phyloP scores from a whole-genome alignment of 2,329 filamentous ascomycete species.

The Fusarium sp. region DNA sequence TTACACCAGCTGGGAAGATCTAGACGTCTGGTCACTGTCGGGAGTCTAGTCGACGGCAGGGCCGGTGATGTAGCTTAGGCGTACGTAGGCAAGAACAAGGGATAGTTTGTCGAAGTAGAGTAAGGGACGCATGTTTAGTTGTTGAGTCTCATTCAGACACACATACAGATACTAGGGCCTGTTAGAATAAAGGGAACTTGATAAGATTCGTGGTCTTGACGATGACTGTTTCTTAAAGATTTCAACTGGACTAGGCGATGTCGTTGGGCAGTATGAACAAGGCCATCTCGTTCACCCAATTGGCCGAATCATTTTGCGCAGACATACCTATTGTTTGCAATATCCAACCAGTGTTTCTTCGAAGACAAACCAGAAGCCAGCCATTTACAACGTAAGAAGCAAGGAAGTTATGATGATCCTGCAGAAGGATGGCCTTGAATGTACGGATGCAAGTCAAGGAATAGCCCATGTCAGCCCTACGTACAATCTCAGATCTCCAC shows the following conservation, averaged over 20 bases:
- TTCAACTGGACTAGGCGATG: too few species aligned
- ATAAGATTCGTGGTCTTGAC: too few species aligned
- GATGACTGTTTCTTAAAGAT: background rate
- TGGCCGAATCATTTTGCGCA: too few species aligned
- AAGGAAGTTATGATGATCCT: background rate
- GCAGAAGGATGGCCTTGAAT: background rate
- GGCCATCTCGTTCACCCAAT: too few species aligned
- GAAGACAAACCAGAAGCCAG: too few species aligned
- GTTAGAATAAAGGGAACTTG: background rate
- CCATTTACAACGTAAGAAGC: too few species aligned
- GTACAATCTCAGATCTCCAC: background rate
- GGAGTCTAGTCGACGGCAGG: constrained; percentile 29
- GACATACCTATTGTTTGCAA: too few species aligned
- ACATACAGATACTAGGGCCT: background rate
- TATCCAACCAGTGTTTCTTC: too few species aligned
- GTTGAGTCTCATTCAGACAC: background rate
- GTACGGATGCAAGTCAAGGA: background rate
- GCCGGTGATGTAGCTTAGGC: constrained; percentile 14
- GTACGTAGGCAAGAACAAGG: constrained; percentile 6
- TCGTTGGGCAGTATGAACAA: too few species aligned
- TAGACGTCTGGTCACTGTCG: constrained; percentile 20
- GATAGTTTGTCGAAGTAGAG: constrained; percentile 1
- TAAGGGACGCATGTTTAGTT: background rate
- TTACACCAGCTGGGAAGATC: constrained; percentile 22
- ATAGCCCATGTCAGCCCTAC: background rate